phyloP scores from a whole-genome alignment of 106 monocot genomes.

The Dioscorea dumetorum region DNA sequence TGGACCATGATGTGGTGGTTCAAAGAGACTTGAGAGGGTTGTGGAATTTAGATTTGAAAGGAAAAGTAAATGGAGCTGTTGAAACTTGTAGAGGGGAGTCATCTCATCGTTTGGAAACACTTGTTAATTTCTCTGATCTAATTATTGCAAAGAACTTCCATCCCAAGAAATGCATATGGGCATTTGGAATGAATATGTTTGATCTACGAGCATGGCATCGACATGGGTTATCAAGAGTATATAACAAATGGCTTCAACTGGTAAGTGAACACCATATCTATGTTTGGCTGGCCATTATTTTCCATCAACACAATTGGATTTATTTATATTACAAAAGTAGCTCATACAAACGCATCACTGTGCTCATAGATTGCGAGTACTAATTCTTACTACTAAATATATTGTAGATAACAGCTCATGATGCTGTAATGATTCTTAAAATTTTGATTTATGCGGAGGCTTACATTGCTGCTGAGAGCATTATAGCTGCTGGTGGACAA shows the following conservation, averaged over 20 bases:
- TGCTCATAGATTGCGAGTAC: background rate
- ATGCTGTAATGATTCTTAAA: too few species aligned
- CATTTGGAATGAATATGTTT: conserved; percentile 92
- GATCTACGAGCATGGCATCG: conserved; percentile 68
- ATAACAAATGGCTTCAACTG: conserved; percentile 56
- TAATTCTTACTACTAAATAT: background rate
- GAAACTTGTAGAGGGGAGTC: conserved; percentile 35
- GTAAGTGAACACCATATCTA: conserved; percentile 26
- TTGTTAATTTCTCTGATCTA: conserved; percentile 59
- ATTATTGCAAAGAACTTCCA: conserved; percentile 35
- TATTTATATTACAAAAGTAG: background rate
- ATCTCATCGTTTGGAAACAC: conserved; percentile 26
- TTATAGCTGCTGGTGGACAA: too few species aligned
- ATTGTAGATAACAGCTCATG: background rate
- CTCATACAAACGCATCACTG: background rate
- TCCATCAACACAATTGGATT: background rate
- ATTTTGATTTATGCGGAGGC: too few species aligned
- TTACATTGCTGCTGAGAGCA: too few species aligned
- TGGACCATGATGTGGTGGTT: conserved; percentile 93
- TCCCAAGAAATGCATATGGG: conserved; percentile 49
- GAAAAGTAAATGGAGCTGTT: conserved; percentile 72
- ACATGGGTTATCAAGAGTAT: conserved; percentile 33
- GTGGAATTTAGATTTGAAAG: conserved; percentile 63
- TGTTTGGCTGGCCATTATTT: background rate
- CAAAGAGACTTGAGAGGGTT: conserved; percentile 54